Conservation (phyloP, 2,329 filamentous ascomycete genomes). For the Aureobasidium musti region DNA sequence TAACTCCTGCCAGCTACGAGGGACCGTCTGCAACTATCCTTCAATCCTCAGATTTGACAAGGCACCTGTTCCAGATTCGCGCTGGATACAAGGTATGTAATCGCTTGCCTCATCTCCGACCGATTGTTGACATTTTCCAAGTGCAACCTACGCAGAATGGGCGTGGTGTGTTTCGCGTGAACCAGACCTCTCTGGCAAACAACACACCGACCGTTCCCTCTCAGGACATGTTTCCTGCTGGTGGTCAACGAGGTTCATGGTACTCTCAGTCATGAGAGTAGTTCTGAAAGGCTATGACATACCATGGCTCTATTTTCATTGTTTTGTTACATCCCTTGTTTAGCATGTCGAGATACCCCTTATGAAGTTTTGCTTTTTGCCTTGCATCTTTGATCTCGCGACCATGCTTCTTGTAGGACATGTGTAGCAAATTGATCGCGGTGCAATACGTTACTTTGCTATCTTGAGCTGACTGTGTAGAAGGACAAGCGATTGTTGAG, state of each 20-base stretch:
- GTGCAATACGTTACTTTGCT: not conserved
- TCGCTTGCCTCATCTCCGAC: not conserved
- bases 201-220: not conserved
- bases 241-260: slow-evolving; percentile 10
- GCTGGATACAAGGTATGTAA: slow-evolving; percentile 26
- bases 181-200: not conserved
- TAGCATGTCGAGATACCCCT: slow-evolving; percentile 27
- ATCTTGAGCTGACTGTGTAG: not conserved
- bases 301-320: not conserved
- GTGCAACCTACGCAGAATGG: slow-evolving; percentile 20
- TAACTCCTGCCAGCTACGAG: slow-evolving; percentile 19
- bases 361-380: slow-evolving; percentile 1
- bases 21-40: slow-evolving; percentile 29
- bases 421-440: not conserved
- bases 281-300: not conserved
- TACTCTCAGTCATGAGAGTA: not conserved
- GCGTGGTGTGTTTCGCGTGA: slow-evolving; percentile 24
- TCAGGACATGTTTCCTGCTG: not conserved
- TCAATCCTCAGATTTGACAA: slow-evolving; percentile 29
- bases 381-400: slow-evolving; percentile 1
- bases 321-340: not conserved
- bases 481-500: not conserved
- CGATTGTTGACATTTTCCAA: not conserved
- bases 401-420: not conserved
- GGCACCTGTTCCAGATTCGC: slow-evolving; percentile 21